Percentiles rank a stretch among this genome's conserved stretches.
These are phyloP conservation scores for Petunia axillaris DNA, from an alignment of 257 asterid species.

Conservation along the genomic window DNA sequence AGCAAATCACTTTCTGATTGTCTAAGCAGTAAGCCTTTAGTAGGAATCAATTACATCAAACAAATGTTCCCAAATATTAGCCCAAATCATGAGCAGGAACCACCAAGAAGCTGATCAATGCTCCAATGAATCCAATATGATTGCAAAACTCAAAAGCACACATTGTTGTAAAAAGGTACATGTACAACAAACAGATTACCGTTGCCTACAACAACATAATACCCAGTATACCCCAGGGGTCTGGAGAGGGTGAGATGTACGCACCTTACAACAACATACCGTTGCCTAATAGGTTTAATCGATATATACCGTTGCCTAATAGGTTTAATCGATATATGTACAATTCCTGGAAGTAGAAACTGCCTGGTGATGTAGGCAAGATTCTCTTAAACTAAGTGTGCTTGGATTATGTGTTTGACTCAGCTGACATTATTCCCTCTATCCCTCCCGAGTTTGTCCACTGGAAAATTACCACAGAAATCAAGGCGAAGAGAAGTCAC, in stretches of 20 bases:
- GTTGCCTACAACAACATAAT: too few species aligned
- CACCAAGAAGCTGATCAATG: conserved; percentile 1
- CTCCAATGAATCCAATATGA: background rate
- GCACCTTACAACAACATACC: too few species aligned
- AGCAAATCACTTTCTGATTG: background rate
- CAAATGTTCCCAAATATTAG: background rate
- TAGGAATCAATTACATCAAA: background rate
- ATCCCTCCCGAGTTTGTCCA: background rate
- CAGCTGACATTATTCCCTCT: background rate
- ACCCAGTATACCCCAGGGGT: too few species aligned
- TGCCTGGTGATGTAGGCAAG: background rate
- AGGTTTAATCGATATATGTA: background rate
- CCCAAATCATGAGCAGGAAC: background rate
- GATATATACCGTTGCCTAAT: background rate
- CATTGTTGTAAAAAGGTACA: background rate
- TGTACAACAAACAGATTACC: background rate
- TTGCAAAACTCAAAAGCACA: background rate
- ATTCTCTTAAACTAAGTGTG: background rate
- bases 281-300: background rate
- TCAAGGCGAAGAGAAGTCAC: background rate
- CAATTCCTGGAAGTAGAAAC: background rate
- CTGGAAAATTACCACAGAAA: conserved; percentile 8
- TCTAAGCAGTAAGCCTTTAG: background rate
- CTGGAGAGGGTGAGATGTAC: too few species aligned
- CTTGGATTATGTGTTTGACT: background rate